Evolutionary conservation across 2,329 filamentous ascomycete genomes (phyloP).

Genomic region (Metarhizium album): DNA sequence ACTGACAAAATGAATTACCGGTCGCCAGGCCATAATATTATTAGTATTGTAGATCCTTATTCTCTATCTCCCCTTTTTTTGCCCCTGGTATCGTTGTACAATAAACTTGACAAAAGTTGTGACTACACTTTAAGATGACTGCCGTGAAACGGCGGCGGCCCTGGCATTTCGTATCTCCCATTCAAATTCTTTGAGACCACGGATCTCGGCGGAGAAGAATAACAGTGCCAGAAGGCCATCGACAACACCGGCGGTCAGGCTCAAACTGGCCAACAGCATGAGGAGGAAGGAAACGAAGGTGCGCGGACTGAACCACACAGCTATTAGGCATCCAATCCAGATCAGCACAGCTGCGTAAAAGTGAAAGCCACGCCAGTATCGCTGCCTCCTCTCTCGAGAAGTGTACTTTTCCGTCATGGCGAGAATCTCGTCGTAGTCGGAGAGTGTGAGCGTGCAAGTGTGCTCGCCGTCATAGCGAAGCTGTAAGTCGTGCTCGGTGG

Average conservation of each 20-base stretch:
- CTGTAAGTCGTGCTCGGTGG: constrained; percentile 20
- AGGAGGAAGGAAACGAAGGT: constrained; percentile 74
- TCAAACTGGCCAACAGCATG: constrained; percentile 67
- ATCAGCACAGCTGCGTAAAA: constrained; percentile 59
- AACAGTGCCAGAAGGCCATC: constrained; percentile 79
- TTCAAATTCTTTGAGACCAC: constrained; percentile 79
- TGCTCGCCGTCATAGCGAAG: constrained; percentile 17
- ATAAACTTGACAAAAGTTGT: not conserved
- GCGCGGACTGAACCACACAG: constrained; percentile 72
- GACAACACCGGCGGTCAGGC: constrained; percentile 63
- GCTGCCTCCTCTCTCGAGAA: constrained; percentile 60
- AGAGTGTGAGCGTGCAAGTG: constrained; percentile 12
- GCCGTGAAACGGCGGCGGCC: constrained; percentile 21
- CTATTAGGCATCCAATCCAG: constrained; percentile 65
- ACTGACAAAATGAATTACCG: not conserved
- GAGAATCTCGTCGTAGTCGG: constrained; percentile 55
- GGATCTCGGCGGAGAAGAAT: constrained; percentile 76
- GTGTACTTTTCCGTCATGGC: constrained; percentile 58
- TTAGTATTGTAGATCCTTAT: constrained; percentile 18
- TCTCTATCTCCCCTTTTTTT: not conserved
- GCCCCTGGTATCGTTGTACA: not conserved
- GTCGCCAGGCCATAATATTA: constrained; percentile 2
- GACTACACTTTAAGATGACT: not conserved
- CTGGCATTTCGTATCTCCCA: constrained; percentile 77
- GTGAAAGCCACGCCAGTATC: constrained; percentile 59